Conservation (phyloP, 768 basidiomycete species). For the Xerocomellus intermedius region DNA sequence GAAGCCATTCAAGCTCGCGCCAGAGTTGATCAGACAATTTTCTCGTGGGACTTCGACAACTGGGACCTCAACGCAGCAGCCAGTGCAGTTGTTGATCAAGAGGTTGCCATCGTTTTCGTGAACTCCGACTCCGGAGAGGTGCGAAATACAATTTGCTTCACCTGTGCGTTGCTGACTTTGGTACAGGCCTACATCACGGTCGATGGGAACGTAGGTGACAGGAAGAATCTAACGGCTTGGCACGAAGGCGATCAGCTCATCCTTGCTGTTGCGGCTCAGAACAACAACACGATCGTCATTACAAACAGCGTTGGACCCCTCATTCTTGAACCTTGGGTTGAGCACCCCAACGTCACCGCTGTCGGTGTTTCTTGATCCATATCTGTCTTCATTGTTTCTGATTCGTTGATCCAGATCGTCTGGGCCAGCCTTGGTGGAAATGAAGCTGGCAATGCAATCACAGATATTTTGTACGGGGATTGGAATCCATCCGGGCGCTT, state of each 20-base stretch:
- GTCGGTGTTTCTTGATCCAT: conserved; percentile 44
- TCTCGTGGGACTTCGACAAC: conserved; percentile 71
- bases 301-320: conserved; percentile 77
- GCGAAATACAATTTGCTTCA: neutral
- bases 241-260: conserved; percentile 39
- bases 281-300: conserved; percentile 78
- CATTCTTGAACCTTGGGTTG: conserved; percentile 66
- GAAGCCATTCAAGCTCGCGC: conserved; percentile 79
- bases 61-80: conserved; percentile 56
- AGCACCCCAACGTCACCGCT: conserved; percentile 69
- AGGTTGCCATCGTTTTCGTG: conserved; percentile 78
- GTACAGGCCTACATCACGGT: conserved; percentile 52
- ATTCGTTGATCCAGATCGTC: conserved; percentile 34
- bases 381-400: neutral
- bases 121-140: conserved; percentile 83
- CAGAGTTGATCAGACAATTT: conserved; percentile 57
- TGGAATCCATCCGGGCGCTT: conserved; percentile 74
- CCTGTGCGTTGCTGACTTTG: neutral
- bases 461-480: conserved; percentile 73
- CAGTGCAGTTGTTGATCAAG: conserved; percentile 46
- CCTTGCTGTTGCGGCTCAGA: conserved; percentile 59
- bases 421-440: conserved; percentile 63
- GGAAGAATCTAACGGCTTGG: conserved; percentile 42
- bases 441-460: conserved; percentile 74
- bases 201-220: conserved; percentile 46